These are phyloP conservation scores for Domatiomyces catenatus DNA, from an alignment of 2,329 filamentous ascomycete genomes.

Conservation along the genomic window DNA sequence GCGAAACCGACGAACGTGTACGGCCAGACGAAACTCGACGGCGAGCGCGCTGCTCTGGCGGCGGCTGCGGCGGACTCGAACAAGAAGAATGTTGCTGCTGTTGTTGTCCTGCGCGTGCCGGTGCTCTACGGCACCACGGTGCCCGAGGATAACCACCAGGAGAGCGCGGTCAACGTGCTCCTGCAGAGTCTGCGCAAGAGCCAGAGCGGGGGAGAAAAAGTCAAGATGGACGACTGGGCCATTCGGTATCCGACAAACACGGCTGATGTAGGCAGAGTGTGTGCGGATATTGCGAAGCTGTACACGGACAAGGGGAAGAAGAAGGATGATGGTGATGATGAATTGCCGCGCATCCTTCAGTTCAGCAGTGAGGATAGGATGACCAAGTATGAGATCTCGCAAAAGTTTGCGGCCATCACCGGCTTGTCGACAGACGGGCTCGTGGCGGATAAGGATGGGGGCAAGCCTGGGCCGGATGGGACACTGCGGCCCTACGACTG, in stretches of 20 bases:
- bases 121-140: constrained; percentile 70
- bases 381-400: constrained; percentile 82
- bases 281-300: constrained; percentile 54
- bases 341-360: constrained; percentile 57
- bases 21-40: constrained; percentile 56
- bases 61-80: too few relatives aligned
- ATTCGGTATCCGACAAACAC: constrained; percentile 78
- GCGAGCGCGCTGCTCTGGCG: constrained; percentile 54
- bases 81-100: constrained; percentile 20
- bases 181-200: constrained; percentile 62
- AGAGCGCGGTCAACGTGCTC: constrained; percentile 72
- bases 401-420: constrained; percentile 64
- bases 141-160: constrained; percentile 37
- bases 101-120: constrained; percentile 62
- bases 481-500: constrained; percentile 61
- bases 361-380: constrained; percentile 74
- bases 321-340: constrained; percentile 17
- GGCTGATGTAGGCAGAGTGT: constrained; percentile 68
- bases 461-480: constrained; percentile 14
- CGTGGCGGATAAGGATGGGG: constrained; percentile 50
- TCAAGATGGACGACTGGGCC: constrained; percentile 78
- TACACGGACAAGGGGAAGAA: constrained; percentile 43
- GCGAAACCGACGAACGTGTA: constrained; percentile 67
- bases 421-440: constrained; percentile 55
- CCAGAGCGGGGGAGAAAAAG: constrained; percentile 38